Percentiles rank a stretch among this genome's conserved stretches.
Evolutionary conservation across 345 rosid species (phyloP).

Genomic region (Noccaea bulbosa): DNA sequence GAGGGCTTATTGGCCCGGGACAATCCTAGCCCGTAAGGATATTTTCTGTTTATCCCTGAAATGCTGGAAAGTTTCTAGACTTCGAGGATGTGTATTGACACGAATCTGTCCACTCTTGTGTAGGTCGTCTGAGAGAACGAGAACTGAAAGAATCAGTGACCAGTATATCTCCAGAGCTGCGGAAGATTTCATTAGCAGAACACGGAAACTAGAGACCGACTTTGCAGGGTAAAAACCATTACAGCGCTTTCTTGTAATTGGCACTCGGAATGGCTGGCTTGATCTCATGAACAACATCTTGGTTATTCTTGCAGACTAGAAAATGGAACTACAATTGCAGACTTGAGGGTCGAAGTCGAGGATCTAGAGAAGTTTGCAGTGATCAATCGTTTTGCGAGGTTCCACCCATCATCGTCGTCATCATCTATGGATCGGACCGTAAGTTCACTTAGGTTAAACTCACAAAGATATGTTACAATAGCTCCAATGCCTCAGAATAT

Average conservation of each 20-base stretch:
- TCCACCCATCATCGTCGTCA: constrained; percentile 58
- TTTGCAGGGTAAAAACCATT: constrained; percentile 54
- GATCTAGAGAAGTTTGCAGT: constrained; percentile 81
- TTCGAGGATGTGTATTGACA: not conserved
- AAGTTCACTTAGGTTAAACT: constrained; percentile 52
- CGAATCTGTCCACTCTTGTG: constrained; percentile 7
- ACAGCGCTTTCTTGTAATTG: constrained; percentile 22
- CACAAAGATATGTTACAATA: constrained; percentile 86
- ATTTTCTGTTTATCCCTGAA: not conserved
- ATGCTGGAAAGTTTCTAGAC: not conserved
- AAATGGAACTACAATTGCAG: constrained; percentile 61
- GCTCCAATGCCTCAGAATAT: constrained; percentile 76
- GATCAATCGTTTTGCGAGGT: constrained; percentile 87
- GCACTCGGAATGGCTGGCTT: not conserved
- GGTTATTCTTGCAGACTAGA: constrained; percentile 62
- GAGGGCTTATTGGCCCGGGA: constrained; percentile 36
- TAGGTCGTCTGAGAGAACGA: constrained; percentile 53
- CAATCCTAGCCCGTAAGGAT: constrained; percentile 62
- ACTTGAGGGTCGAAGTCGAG: constrained; percentile 77
- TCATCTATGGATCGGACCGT: constrained; percentile 49
- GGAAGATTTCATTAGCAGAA: constrained; percentile 61
- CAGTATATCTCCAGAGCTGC: constrained; percentile 60
- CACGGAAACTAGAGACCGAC: constrained; percentile 62
- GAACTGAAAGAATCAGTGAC: constrained; percentile 51
- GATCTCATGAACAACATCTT: constrained; percentile 22